These are phyloP conservation scores for Candida sp. DNA, from an alignment of 1,139 yeast genomes.

Conservation along the genomic window DNA sequence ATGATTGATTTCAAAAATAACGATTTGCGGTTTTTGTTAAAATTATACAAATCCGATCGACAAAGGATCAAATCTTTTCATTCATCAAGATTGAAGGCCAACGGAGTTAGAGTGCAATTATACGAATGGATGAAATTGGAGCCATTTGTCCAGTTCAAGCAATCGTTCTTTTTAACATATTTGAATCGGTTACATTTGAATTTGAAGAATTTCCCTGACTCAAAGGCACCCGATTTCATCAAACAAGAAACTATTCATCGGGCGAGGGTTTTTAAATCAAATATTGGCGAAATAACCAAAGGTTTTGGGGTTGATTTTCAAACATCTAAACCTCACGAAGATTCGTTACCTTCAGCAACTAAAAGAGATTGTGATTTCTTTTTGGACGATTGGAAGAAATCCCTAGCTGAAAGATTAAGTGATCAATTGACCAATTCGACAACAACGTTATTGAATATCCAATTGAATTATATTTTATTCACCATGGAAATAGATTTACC, in stretches of 20 bases:
- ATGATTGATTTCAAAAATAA: constrained; percentile 32
- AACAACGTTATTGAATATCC: constrained; percentile 25
- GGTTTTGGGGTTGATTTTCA: constrained; percentile 11
- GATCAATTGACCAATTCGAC: constrained; percentile 12
- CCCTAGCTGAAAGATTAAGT: constrained; percentile 7
- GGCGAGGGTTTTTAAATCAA: constrained; percentile 14
- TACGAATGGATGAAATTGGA: constrained; percentile 37
- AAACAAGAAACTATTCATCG: constrained; percentile 15
- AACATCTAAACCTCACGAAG: constrained; percentile 4
- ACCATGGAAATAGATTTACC: constrained; percentile 26
- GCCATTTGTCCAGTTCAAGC: constrained; percentile 33
- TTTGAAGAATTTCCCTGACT: constrained; percentile 9
- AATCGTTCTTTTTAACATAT: constrained; percentile 19
- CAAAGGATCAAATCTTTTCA: constrained; percentile 8
- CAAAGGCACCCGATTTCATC: constrained; percentile 8
- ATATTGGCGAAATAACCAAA: constrained; percentile 13
- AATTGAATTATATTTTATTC: constrained; percentile 34
- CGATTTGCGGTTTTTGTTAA: constrained; percentile 31
- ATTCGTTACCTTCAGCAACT: not conserved
- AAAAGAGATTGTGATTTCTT: constrained; percentile 7
- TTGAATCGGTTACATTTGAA: constrained; percentile 9
- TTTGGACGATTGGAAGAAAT: constrained; percentile 13
- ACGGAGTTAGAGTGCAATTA: constrained; percentile 25
- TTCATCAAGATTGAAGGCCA: constrained; percentile 14
- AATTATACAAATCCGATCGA: constrained; percentile 3